Base-by-base conservation (phyloP, 208 protist genomes). In the Leishmania amazonensis region DNA sequence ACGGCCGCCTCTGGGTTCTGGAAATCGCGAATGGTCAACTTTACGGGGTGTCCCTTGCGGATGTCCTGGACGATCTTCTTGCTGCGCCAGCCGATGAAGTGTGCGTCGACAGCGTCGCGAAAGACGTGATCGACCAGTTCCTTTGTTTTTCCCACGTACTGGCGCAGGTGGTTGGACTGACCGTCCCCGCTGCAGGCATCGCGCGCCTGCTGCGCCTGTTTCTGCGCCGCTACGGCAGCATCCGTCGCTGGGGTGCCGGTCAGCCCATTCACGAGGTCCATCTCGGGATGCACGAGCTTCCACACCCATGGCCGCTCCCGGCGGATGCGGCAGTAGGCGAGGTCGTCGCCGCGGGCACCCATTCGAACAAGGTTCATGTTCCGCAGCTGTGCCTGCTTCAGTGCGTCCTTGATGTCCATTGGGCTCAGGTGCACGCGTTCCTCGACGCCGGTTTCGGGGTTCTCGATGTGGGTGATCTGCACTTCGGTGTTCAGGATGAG, bases 41-140 rank as follows among this genome's bases (percentile, higher is more conserved):
- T 94, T 57, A 97, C 95, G 3, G 91, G 88, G 82, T 97, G 93
- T 1, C 87, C 80, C 73, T 90, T 93, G 79, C 86, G 84, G 35
- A 98, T 83, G 71, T 96, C 94, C 73, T 95, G 87, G 42, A 88
- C 87, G 31, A 97, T 94, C 83, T 97, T 97, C 76, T 96, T 96
- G 88, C 92, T 95, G 73, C 90, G 89, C 95, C 95, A 98, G 53
- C 93, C 91, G 28, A 98, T 83, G 87, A 97, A 96, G 80, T 98
- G 95, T 5, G 95, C 86, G 74, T 98, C 95, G 21, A 94, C 94
- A 0, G 91, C 93, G 64, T 98, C 95, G 57, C 95, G 92, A 75
- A 98, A 98, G n/a, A 67, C 64, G 71, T 96, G 90, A 58, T 96
- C 93, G 13, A 96, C 85, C 7, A 93, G 84, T 51, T 87, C 65